A percentile compares a stretch with the other conserved stretches of the same genome.
These are phyloP conservation scores for Tilletia caries DNA, from an alignment of 1,284 basidiomycete genomes.

Conservation along the genomic window DNA sequence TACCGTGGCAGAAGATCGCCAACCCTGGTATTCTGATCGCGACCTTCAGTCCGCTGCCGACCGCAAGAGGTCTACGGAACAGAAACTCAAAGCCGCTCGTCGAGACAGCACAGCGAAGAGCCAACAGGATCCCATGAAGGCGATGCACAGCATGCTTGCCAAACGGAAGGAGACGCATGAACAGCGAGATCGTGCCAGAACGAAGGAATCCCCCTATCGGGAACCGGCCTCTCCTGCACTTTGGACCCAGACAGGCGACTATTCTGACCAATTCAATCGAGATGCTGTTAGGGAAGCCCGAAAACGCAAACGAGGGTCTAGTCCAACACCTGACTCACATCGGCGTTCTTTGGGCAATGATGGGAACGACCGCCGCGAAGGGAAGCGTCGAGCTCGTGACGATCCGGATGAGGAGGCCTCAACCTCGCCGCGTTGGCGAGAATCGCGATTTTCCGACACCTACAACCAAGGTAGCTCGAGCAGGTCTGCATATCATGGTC, in stretches of 20 bases:
- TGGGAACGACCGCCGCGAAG: background rate
- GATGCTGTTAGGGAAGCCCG: slow-evolving; percentile 28
- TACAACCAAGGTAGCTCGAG: slow-evolving; percentile 1
- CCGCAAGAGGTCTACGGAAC: slow-evolving; percentile 30
- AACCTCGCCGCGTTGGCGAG: slow-evolving; percentile 3
- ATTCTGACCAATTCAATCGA: slow-evolving; percentile 25
- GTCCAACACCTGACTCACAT: background rate
- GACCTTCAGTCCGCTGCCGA: slow-evolving; percentile 34
- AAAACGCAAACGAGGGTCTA: background rate
- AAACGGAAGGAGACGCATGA: slow-evolving; percentile 17
- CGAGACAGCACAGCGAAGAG: slow-evolving; percentile 32
- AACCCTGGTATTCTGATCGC: slow-evolving; percentile 39
- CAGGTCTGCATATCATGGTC: background rate
- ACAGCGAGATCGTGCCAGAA: background rate
- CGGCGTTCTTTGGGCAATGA: background rate
- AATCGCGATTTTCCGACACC: background rate
- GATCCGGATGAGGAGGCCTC: background rate
- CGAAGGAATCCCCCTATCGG: background rate
- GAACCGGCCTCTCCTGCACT: background rate
- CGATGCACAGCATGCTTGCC: slow-evolving; percentile 30
- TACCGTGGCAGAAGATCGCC: slow-evolving; percentile 24
- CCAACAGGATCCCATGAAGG: slow-evolving; percentile 38
- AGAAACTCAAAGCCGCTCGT: slow-evolving; percentile 34
- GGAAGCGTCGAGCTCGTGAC: background rate
- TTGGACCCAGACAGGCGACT: background rate